Percentiles rank a stretch among this genome's conserved stretches.
phyloP scores from a whole-genome alignment of 1,139 yeast genomes.

The Diutina siamensis region DNA sequence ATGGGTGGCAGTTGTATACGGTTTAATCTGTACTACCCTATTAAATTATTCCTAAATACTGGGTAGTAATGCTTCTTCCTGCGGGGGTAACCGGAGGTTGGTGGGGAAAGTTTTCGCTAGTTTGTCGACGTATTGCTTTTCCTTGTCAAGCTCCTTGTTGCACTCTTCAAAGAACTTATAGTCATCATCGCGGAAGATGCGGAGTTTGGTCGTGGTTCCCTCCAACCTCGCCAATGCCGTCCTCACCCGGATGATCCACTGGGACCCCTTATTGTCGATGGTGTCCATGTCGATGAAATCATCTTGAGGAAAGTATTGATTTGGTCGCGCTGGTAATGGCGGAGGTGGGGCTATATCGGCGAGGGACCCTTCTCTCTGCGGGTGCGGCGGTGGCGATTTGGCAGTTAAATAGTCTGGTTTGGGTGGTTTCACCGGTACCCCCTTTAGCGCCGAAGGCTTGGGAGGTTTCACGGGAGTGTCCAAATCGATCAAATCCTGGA shows the following conservation, averaged over 20 bases:
- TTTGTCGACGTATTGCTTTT: background rate
- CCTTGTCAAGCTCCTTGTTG: slow-evolving; percentile 7
- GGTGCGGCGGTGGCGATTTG: too few species aligned
- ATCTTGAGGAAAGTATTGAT: too few species aligned
- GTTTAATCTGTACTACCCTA: background rate
- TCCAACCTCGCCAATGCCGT: slow-evolving; percentile 27
- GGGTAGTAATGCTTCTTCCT: background rate
- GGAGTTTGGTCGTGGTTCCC: slow-evolving; percentile 24
- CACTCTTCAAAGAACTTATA: slow-evolving; percentile 14
- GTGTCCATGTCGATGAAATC: slow-evolving; percentile 25
- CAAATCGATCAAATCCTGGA: slow-evolving; percentile 25
- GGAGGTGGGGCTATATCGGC: background rate
- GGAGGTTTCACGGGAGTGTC: slow-evolving; percentile 17
- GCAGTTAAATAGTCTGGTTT: background rate
- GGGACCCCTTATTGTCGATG: slow-evolving; percentile 34
- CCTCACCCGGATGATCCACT: slow-evolving; percentile 36
- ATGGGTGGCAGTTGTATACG: background rate
- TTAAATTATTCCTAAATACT: too few species aligned
- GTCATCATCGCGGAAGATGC: slow-evolving; percentile 29
- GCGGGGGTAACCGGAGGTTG: background rate
- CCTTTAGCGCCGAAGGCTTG: slow-evolving; percentile 25
- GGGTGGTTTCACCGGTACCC: slow-evolving; percentile 10
- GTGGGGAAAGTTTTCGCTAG: background rate
- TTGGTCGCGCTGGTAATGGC: slow-evolving; percentile 6
- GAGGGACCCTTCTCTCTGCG: too few species aligned